A percentile compares a stretch with the other conserved stretches of the same genome.
Conservation (phyloP, 2,329 filamentous ascomycete genomes). For the Nemania bipapillata region DNA sequence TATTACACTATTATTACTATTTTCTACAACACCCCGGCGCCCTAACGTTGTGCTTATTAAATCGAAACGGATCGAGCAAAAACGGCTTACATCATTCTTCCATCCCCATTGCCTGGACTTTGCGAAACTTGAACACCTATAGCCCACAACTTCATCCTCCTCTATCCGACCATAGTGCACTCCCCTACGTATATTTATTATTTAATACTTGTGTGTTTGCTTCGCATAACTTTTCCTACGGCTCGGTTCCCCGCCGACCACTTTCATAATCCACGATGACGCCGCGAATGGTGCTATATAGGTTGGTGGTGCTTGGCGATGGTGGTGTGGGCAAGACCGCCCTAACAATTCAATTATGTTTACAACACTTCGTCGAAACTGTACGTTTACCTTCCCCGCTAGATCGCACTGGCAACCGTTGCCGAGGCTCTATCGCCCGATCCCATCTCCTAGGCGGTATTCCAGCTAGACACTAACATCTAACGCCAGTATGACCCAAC, state of each 20-base stretch:
- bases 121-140: conserved; percentile 27
- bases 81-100: conserved; percentile 38
- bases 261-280: conserved; percentile 68
- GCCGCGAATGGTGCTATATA: conserved; percentile 95
- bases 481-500: conserved; percentile 78
- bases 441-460: not conserved
- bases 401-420: conserved; percentile 1
- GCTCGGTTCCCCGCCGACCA: conserved; percentile 47
- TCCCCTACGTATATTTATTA: conserved; percentile 30
- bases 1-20: conserved; percentile 24
- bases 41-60: conserved; percentile 24
- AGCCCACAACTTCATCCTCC: conserved; percentile 14
- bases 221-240: conserved; percentile 19
- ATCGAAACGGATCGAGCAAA: conserved; percentile 29
- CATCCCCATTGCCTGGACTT: conserved; percentile 27
- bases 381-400: conserved; percentile 58
- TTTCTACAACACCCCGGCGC: conserved; percentile 17
- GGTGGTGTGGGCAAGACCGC: conserved; percentile 95
- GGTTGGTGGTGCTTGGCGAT: conserved; percentile 93
- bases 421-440: not conserved
- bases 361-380: conserved; percentile 98
- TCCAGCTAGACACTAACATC: conserved; percentile 35
- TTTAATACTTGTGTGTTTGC: conserved; percentile 30
- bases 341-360: conserved; percentile 92
- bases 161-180: conserved; percentile 19